These are phyloP conservation scores for Apiotrichum porosum DNA, from an alignment of 1,284 basidiomycete species.

Conservation along the genomic window DNA sequence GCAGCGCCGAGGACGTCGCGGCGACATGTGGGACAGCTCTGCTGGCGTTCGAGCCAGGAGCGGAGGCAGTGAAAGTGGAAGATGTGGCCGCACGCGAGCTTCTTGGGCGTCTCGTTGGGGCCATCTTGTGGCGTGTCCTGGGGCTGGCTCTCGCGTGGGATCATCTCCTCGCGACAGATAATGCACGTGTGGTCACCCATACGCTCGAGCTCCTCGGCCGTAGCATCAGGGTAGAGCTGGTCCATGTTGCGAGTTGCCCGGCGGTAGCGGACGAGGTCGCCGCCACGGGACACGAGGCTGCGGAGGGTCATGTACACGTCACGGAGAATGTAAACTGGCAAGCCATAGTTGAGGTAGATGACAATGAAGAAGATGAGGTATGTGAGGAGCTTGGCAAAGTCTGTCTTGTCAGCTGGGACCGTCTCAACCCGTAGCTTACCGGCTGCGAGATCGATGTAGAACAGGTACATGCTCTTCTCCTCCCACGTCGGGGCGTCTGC, in stretches of 20 bases:
- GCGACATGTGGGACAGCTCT: slow-evolving; percentile 88
- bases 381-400: slow-evolving; percentile 86
- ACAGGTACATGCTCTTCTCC: slow-evolving; percentile 93
- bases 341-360: slow-evolving; percentile 88
- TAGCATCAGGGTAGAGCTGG: slow-evolving; percentile 89
- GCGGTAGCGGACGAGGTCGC: slow-evolving; percentile 85
- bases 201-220: slow-evolving; percentile 69
- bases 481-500: slow-evolving; percentile 92
- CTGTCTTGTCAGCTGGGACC: slow-evolving; percentile 51
- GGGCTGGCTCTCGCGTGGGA: slow-evolving; percentile 42
- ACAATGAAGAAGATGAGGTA: slow-evolving; percentile 90
- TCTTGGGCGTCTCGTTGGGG: slow-evolving; percentile 93
- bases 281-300: slow-evolving; percentile 79
- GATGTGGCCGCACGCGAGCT: slow-evolving; percentile 90
- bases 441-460: slow-evolving; percentile 89
- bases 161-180: slow-evolving; percentile 98
- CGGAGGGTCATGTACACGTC: slow-evolving; percentile 93
- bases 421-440: slow-evolving; percentile 52
- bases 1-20: slow-evolving; percentile 70
- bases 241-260: slow-evolving; percentile 97
- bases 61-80: slow-evolving; percentile 97
- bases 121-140: slow-evolving; percentile 53
- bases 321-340: slow-evolving; percentile 92
- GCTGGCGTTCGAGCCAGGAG: slow-evolving; percentile 95
- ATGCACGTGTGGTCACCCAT: slow-evolving; percentile 92